phyloP scores from a whole-genome alignment of 1,284 basidiomycete species.

The Irpex sp. region DNA sequence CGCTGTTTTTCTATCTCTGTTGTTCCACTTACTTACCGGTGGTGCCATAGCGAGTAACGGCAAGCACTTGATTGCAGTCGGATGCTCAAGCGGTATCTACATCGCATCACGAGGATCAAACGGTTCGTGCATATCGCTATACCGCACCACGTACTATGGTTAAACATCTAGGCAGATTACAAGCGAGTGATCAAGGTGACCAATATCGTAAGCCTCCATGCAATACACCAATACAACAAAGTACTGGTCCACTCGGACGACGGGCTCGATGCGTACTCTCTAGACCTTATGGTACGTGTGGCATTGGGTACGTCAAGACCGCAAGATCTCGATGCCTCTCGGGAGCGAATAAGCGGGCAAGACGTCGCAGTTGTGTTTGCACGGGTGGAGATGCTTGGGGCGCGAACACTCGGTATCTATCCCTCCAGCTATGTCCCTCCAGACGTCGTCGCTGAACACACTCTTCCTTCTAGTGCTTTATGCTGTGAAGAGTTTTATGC shows the following conservation, averaged over 20 bases:
- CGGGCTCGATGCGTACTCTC: constrained; percentile 57
- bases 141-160: constrained; percentile 1
- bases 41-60: constrained; percentile 36
- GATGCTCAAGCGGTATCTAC: constrained; percentile 62
- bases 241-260: constrained; percentile 58
- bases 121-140: constrained; percentile 29
- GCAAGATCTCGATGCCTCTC: constrained; percentile 44
- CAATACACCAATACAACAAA: constrained; percentile 57
- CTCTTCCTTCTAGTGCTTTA: constrained; percentile 51
- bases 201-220: constrained; percentile 47
- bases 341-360: constrained; percentile 50
- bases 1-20: constrained; percentile 18
- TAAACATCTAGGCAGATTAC: constrained; percentile 38
- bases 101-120: constrained; percentile 46
- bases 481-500: constrained; percentile 54
- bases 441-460: neutral
- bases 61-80: constrained; percentile 54
- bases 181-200: constrained; percentile 45
- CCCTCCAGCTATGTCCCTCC: constrained; percentile 7
- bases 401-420: constrained; percentile 44
- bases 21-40: neutral
- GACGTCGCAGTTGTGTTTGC: constrained; percentile 54
- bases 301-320: constrained; percentile 41
- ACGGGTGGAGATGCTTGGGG: constrained; percentile 46
- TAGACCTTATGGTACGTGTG: constrained; percentile 61